Conservation (phyloP, 1,284 basidiomycete genomes). For the Takashimella tepidaria region DNA sequence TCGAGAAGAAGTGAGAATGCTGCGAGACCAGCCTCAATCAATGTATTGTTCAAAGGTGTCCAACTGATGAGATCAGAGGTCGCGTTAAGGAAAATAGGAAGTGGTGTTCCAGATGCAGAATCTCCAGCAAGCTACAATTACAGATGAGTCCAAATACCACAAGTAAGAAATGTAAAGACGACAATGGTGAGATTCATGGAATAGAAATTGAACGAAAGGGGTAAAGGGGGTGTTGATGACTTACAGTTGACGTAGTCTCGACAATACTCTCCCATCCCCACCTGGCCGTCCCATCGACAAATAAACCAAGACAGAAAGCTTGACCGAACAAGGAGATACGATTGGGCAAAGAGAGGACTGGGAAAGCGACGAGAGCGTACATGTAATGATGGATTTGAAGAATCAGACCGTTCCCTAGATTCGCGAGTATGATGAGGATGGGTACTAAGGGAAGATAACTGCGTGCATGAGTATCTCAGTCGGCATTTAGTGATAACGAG, state of each 20-base stretch:
- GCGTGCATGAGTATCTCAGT: neutral
- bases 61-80: slow-evolving; percentile 11
- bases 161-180: no score
- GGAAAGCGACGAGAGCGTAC: slow-evolving; percentile 29
- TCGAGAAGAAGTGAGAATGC: slow-evolving; percentile 26
- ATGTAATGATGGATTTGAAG: slow-evolving; percentile 43
- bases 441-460: slow-evolving; percentile 40
- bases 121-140: slow-evolving; percentile 27
- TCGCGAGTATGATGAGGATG: slow-evolving; percentile 32
- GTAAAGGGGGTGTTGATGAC: no score
- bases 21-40: slow-evolving; percentile 12
- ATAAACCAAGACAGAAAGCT: slow-evolving; percentile 38
- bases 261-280: slow-evolving; percentile 45
- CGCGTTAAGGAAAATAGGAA: slow-evolving; percentile 12
- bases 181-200: no score
- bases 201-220: no score
- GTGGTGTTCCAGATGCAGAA: slow-evolving; percentile 13
- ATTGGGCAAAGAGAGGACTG: slow-evolving; percentile 37
- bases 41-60: slow-evolving; percentile 14
- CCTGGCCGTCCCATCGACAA: slow-evolving; percentile 40
- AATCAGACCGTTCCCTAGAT: slow-evolving; percentile 28
- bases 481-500: neutral
- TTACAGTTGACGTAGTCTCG: slow-evolving; percentile 27
- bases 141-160: no score
- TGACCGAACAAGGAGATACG: slow-evolving; percentile 33